Conservation (phyloP, 306 rosid species). For the Fragaria iinumae region DNA sequence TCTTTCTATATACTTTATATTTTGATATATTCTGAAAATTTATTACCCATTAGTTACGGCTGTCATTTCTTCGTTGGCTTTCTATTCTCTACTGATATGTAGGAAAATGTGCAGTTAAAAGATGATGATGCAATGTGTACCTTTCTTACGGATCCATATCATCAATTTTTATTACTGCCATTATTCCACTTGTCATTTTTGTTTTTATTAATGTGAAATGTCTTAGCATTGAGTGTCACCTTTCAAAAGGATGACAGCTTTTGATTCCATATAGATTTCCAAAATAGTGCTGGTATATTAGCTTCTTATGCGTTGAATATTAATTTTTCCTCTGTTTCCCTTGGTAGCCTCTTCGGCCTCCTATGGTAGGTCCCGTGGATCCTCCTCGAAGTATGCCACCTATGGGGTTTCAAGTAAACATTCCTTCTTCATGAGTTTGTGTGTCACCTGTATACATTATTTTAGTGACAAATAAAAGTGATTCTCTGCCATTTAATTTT, state of each 20-base stretch:
- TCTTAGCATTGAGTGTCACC: not conserved
- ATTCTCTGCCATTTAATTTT: not conserved
- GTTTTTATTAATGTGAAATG: not conserved
- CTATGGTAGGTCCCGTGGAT: slow-evolving; percentile 64
- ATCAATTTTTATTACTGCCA: not conserved
- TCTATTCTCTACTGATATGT: not conserved
- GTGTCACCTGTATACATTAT: slow-evolving; percentile 10
- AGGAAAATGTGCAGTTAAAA: slow-evolving; percentile 3
- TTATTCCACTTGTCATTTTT: not conserved
- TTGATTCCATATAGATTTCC: not conserved
- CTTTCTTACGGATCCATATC: not conserved
- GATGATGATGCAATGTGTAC: not conserved
- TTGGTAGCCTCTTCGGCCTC: slow-evolving; percentile 72
- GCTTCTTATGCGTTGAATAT: slow-evolving; percentile 4
- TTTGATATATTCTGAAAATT: not conserved
- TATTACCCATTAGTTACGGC: not conserved
- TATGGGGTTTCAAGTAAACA: slow-evolving; percentile 72
- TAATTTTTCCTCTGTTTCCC: slow-evolving; percentile 4
- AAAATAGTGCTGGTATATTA: slow-evolving; percentile 3
- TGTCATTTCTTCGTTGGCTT: not conserved
- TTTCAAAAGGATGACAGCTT: not conserved
- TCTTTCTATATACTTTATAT: not conserved
- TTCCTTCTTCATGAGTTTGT: slow-evolving; percentile 17
- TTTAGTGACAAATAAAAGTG: not conserved
- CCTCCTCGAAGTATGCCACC: slow-evolving; percentile 68